A percentile compares a stretch with the other conserved stretches of the same genome.
phyloP scores from a whole-genome alignment of 225 moss, liverwort and hornwort genomes.

The Physcomitrellopsis africana region DNA sequence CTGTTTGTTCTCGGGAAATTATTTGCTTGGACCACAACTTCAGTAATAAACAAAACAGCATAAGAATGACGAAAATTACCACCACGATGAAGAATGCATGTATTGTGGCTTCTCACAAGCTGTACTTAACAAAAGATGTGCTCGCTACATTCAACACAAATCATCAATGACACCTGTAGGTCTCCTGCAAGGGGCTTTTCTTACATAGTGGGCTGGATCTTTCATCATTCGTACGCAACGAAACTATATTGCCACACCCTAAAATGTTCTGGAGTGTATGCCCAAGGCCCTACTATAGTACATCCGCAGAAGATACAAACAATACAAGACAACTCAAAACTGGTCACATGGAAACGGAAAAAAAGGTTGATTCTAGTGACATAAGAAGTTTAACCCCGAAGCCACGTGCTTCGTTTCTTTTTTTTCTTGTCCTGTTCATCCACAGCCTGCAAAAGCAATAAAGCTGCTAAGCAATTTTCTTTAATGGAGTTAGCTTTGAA shows the following conservation, averaged over 20 bases:
- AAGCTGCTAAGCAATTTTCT: conserved; percentile 21
- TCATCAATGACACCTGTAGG: too few species aligned
- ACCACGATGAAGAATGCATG: too few species aligned
- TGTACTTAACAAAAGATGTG: too few species aligned
- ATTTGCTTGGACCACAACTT: too few species aligned
- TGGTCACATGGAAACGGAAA: conserved; percentile 20
- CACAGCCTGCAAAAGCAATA: conserved; percentile 44
- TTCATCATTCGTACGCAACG: neutral
- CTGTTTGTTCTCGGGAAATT: too few species aligned
- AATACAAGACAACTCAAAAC: conserved; percentile 18
- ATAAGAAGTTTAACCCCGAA: conserved; percentile 33
- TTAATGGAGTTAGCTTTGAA: conserved; percentile 1
- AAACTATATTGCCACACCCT: neutral
- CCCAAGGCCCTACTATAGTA: conserved; percentile 30
- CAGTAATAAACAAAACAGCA: too few species aligned
- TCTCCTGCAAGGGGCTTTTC: conserved; percentile 1
- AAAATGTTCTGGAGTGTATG: conserved; percentile 20
- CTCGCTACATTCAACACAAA: too few species aligned
- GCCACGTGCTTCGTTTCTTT: conserved; percentile 54
- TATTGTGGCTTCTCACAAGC: too few species aligned
- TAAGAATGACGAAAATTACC: too few species aligned
- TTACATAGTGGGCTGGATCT: neutral
- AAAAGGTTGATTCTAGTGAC: conserved; percentile 8
- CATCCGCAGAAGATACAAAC: conserved; percentile 27
- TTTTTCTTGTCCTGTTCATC: conserved; percentile 57